A percentile compares a stretch with the other conserved stretches of the same genome.
These are phyloP conservation scores for Micractinium sp. DNA, from an alignment of 139 green algal species.

Conservation along the genomic window DNA sequence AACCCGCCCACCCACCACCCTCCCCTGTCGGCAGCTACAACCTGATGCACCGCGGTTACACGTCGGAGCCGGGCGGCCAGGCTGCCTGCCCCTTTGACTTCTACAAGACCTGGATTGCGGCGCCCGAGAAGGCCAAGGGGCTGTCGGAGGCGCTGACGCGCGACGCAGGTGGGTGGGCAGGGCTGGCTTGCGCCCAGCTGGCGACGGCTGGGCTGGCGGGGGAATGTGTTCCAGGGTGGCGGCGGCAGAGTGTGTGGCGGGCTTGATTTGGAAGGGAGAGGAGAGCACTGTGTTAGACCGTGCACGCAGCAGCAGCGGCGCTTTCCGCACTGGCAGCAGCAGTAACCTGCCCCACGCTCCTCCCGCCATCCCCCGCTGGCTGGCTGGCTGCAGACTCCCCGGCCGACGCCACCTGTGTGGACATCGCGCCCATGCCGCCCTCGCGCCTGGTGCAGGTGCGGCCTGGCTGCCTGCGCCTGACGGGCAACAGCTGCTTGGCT, in stretches of 20 bases:
- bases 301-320: no score
- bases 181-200: not conserved
- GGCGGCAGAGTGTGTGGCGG: not conserved
- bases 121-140: slow-evolving; percentile 42
- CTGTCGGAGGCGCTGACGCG: slow-evolving; percentile 49
- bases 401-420: slow-evolving; percentile 10
- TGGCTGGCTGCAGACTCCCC: not conserved
- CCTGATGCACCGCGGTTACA: slow-evolving; percentile 74
- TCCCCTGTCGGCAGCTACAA: slow-evolving; percentile 55
- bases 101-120: slow-evolving; percentile 68
- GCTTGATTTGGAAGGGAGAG: no score
- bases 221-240: not conserved
- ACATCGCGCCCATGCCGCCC: slow-evolving; percentile 11
- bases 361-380: not conserved
- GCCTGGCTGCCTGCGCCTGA: not conserved
- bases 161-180: slow-evolving; percentile 19
- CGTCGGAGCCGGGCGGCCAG: slow-evolving; percentile 52
- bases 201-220: not conserved
- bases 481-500: not conserved
- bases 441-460: slow-evolving; percentile 2
- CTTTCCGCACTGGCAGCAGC: no score
- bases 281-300: no score
- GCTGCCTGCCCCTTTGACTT: slow-evolving; percentile 73
- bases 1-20: not conserved
- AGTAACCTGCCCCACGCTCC: no score